These are phyloP conservation scores for Trichosphaerium sp. DNA, from an alignment of 78 protist species.

Conservation along the genomic window DNA sequence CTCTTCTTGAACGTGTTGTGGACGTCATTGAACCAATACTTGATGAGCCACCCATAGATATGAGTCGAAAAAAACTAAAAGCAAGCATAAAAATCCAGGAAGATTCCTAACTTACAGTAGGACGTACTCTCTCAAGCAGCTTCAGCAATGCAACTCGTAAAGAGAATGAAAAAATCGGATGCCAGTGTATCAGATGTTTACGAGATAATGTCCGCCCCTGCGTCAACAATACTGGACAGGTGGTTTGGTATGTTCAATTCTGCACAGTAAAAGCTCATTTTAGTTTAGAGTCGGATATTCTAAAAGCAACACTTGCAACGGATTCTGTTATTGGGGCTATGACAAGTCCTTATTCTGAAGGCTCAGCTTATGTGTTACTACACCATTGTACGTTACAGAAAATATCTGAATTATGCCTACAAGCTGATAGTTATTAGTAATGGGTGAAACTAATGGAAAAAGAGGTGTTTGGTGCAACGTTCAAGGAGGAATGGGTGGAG, in stretches of 20 bases:
- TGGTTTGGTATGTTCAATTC: conserved; percentile 30
- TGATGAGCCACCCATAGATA: background rate
- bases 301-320: conserved; percentile 47
- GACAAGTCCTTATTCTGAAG: conserved; percentile 1
- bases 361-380: conserved; percentile 43
- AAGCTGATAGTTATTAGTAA: no score
- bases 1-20: background rate
- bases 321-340: conserved; percentile 58
- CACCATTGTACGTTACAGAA: no score
- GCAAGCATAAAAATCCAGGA: background rate
- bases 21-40: background rate
- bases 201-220: conserved; percentile 29
- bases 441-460: conserved; percentile 29
- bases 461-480: conserved; percentile 34
- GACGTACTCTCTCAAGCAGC: no score
- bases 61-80: background rate
- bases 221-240: conserved; percentile 8
- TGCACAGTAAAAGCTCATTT: no score
- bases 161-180: no score
- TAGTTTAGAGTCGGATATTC: no score
- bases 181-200: background rate
- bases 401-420: no score
- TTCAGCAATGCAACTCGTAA: no score
- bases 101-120: background rate
- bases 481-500: conserved; percentile 45